phyloP scores from a whole-genome alignment of 371 early-diverging fungal genomes.

The Mortierella polycephala region DNA sequence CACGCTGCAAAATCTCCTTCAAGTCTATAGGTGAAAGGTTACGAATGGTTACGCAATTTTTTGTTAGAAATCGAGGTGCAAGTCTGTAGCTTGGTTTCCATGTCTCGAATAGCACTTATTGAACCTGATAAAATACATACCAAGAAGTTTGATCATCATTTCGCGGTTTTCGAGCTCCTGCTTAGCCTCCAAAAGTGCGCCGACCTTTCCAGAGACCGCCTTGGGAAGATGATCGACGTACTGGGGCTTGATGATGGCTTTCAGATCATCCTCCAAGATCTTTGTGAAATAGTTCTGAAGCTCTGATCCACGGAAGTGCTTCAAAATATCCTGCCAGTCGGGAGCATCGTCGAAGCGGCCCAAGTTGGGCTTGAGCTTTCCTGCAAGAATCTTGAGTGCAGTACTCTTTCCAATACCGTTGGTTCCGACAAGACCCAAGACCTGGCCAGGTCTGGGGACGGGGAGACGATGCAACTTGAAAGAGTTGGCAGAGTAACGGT shows the following conservation, averaged over 20 bases:
- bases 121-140: constrained; percentile 48
- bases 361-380: constrained; percentile 99
- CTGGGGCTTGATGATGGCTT: constrained; percentile 98
- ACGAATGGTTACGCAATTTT: background rate
- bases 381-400: constrained; percentile 97
- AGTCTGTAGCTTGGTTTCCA: too few species aligned
- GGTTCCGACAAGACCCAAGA: constrained; percentile 98
- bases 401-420: constrained; percentile 99
- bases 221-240: constrained; percentile 97
- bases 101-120: too few species aligned
- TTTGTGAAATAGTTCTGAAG: constrained; percentile 99
- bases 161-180: constrained; percentile 80
- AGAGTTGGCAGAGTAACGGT: constrained; percentile 98
- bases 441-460: constrained; percentile 97
- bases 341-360: constrained; percentile 91
- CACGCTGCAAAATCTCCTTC: constrained; percentile 87
- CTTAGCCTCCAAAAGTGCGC: constrained; percentile 80
- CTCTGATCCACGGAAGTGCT: constrained; percentile 98
- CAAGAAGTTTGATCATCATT: constrained; percentile 78
- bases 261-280: constrained; percentile 96
- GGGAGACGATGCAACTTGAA: constrained; percentile 99
- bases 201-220: constrained; percentile 88
- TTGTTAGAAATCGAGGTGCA: too few species aligned
- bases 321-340: constrained; percentile 97
- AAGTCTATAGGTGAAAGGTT: constrained; percentile 68